Evolutionary conservation across 139 green algal species (phyloP), one percentile per base, ranked within the genome.

Genomic region (Coelastrella sp.): DNA sequence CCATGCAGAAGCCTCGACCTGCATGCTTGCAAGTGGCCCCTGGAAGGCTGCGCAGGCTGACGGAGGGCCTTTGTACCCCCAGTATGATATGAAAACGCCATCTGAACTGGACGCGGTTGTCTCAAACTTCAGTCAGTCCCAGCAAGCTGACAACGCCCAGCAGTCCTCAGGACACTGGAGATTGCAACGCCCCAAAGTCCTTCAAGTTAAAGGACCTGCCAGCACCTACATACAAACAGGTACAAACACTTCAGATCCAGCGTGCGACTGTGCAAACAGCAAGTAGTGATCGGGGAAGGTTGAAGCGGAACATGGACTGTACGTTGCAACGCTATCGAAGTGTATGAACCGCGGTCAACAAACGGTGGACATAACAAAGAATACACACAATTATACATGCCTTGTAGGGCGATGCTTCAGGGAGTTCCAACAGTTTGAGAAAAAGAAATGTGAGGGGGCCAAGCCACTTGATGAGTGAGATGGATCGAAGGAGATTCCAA

Each of bases 1-100:
- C 82, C 82, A 78, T 87, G 82, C 61, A 87, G 61, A 14, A 87
- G 15, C 35, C 63, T 74, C 7, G 61, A 72, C 22, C 80, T 86
- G 80, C 80, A 86, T 11, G 56, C 35, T 27, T 78, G 82, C 63
- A 61, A 35, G 25, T 87, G 82, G 12, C 61, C 24, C 10, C 74
- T 9, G 15, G 22, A 58, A 9, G 68, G 74, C 74, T 81, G 74
- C 25, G 25, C 25, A 9, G 24, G 15, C 1, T 59, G 24, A 8
- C 5, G 74, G 8, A 81, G 60, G 63, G 22, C 63, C 60, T 24
- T 35, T 78, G 49, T 63, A 24, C 60, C 11, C 20, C 61, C 57
- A 22, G n/a, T 85, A 24, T 57, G 79, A 57, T 14, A 85, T 35
- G 57, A 19, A 22, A 85, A 7, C 19, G 79, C 79, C 79, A 85